Percentiles rank a stretch among this genome's conserved stretches.
Conservation (phyloP, 352 stramenopile species). For the Pythium periplocum region DNA sequence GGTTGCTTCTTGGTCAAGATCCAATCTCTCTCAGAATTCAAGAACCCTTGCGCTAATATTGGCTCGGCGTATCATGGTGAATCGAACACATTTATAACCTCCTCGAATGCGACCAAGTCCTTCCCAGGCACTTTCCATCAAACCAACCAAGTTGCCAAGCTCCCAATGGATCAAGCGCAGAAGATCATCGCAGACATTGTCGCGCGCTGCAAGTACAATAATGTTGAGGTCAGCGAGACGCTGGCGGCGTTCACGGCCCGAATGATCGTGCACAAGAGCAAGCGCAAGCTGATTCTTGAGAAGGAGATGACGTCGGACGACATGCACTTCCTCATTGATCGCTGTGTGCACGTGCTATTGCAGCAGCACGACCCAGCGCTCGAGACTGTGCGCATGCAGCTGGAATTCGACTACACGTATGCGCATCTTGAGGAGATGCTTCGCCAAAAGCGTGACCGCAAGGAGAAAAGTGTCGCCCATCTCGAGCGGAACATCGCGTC, state of each 20-base stretch:
- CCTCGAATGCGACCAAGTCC: too few relatives aligned
- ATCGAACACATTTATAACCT: too few relatives aligned
- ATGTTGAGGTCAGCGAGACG: slow-evolving; percentile 83
- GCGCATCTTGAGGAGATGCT: slow-evolving; percentile 78
- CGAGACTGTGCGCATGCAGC: slow-evolving; percentile 94
- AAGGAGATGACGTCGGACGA: slow-evolving; percentile 63
- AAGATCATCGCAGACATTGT: slow-evolving; percentile 69
- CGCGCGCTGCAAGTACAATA: slow-evolving; percentile 60
- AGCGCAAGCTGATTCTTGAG: slow-evolving; percentile 65
- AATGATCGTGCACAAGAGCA: slow-evolving; percentile 65
- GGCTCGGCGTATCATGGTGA: too few relatives aligned
- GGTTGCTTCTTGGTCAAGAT: too few relatives aligned
- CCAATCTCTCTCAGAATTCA: too few relatives aligned
- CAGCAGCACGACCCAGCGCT: slow-evolving; percentile 77
- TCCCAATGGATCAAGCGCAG: slow-evolving; percentile 53
- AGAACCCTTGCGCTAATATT: too few relatives aligned
- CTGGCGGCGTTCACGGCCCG: slow-evolving; percentile 82
- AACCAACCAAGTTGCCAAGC: background rate
- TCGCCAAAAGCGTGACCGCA: slow-evolving; percentile 40
- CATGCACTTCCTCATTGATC: slow-evolving; percentile 69
- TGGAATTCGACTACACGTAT: slow-evolving; percentile 91
- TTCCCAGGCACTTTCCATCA: background rate
- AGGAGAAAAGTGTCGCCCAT: slow-evolving; percentile 51
- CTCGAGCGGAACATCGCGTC: slow-evolving; percentile 73
- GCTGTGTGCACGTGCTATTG: slow-evolving; percentile 69